Base-by-base conservation (phyloP, 768 basidiomycete species). In the Royoungia palumana region DNA sequence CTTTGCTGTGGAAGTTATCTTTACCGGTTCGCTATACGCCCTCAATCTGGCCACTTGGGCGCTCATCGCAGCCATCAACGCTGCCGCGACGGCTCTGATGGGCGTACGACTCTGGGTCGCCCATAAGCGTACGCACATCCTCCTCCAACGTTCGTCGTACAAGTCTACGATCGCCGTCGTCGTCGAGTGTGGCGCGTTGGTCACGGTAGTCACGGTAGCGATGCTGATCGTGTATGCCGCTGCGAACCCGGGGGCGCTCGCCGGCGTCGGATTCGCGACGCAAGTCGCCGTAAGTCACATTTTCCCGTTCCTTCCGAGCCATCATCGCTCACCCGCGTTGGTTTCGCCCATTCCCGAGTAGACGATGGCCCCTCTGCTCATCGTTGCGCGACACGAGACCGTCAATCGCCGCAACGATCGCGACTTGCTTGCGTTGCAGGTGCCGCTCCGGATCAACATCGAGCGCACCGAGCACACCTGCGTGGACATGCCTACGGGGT, bases 131-230 rank as follows among this genome's bases (percentile, higher is more conserved):
- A 21, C 44, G 4, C 24, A 38, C 3, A 1, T 20, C 17, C 16
- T 50, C 1, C 30, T 47, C 11, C 43, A 17, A 17, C 35, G 30
- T 6, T 58, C 38, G 21, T 49, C n/a, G 8, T 62, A 65, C 16
- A 51, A 51, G 37, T 56, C 62, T n/a, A 46, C 46, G 13, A 38
- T 54, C 20, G 5, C 57, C 24, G 12, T 59, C 39, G 48, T 60
- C 42, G 49, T 60, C 16, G 62, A 63, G 35, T 65, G 57, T 9
- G 60, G 62, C 17, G 54, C 50, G 0, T 6, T 63, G 21, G 55
- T 63, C 28, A 60, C 60, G 28, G 4, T 44, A 1, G 53, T 49
- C 36, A 46, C 60, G 5, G 7, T 44, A 6, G 44, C 49, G 1
- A 50, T 65, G 50, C 27, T 63, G 27, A 27, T 56, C 10, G 7